A percentile compares a stretch with the other conserved stretches of the same genome.
Conservation (phyloP, 306 rosid genomes). For the Fragaria vesca region DNA sequence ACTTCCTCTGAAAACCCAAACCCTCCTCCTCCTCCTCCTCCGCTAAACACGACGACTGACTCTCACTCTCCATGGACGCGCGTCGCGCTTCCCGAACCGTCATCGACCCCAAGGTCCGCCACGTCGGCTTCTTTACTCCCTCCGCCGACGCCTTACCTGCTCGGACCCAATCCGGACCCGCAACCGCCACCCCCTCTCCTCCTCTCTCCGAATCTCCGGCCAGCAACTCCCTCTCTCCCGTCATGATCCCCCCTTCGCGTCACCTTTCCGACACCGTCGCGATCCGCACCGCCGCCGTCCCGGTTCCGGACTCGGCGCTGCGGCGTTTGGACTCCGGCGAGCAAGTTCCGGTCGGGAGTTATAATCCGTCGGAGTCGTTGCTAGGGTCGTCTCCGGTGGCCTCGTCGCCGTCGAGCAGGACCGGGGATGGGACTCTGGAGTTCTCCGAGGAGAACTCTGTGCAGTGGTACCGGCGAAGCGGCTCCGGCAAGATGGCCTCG, state of each 20-base stretch:
- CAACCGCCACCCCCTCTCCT: conserved; percentile 17
- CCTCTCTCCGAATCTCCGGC: conserved; percentile 37
- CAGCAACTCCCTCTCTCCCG: conserved; percentile 60
- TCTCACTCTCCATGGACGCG: conserved; percentile 52
- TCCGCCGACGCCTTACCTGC: conserved; percentile 39
- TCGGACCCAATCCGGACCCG: conserved; percentile 45
- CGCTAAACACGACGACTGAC: conserved; percentile 5
- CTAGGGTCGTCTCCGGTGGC: conserved; percentile 46
- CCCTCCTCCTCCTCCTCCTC: conserved; percentile 12
- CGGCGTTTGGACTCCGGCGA: conserved; percentile 41
- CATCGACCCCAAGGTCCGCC: conserved; percentile 70
- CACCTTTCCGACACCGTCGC: conserved; percentile 41
- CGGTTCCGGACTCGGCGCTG: conserved; percentile 53
- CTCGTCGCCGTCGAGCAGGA: conserved; percentile 50
- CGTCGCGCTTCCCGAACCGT: conserved; percentile 50
- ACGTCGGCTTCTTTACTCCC: conserved; percentile 67
- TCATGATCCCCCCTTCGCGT: conserved; percentile 66
- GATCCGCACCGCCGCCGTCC: conserved; percentile 50
- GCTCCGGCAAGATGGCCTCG: conserved; percentile 40
- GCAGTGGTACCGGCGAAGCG: conserved; percentile 38
- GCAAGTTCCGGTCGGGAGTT: conserved; percentile 49
- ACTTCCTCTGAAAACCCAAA: background rate
- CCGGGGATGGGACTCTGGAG: conserved; percentile 41
- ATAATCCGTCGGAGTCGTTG: conserved; percentile 46
- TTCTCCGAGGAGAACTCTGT: conserved; percentile 53